phyloP scores from a whole-genome alignment of 108 stramenopile genomes.

The Nannochloropsis salina region DNA sequence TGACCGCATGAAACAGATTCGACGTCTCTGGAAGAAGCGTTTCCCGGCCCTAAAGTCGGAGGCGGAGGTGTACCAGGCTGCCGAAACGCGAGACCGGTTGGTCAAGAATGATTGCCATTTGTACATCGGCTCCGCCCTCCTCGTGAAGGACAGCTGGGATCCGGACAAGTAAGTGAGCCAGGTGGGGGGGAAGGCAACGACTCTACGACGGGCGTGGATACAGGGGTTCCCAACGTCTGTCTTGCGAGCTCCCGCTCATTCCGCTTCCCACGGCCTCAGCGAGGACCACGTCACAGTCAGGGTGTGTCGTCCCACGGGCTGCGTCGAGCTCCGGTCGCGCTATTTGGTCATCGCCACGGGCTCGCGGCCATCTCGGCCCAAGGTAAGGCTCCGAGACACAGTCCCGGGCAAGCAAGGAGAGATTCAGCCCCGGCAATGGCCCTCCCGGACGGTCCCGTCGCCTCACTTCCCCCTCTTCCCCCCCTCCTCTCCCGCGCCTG shows the following conservation, averaged over 20 bases:
- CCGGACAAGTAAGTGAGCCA: neutral
- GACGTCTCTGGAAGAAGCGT: slow-evolving; percentile 32
- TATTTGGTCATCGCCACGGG: slow-evolving; percentile 45
- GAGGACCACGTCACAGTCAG: slow-evolving; percentile 21
- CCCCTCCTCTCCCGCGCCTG: slow-evolving; percentile 21
- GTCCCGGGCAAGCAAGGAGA: neutral
- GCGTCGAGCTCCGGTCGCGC: slow-evolving; percentile 33
- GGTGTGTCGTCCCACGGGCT: slow-evolving; percentile 36
- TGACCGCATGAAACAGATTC: slow-evolving; percentile 38
- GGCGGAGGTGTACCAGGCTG: slow-evolving; percentile 46
- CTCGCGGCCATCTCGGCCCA: slow-evolving; percentile 21
- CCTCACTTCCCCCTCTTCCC: neutral
- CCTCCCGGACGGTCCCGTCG: neutral
- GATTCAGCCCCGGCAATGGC: too few relatives aligned
- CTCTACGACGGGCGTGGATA: neutral
- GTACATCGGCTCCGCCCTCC: slow-evolving; percentile 39
- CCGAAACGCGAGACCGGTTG: slow-evolving; percentile 39
- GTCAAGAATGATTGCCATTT: slow-evolving; percentile 33
- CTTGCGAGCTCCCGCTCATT: neutral
- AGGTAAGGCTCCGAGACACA: neutral
- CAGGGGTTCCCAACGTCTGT: neutral
- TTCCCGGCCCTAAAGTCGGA: slow-evolving; percentile 40
- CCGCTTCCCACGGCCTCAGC: neutral
- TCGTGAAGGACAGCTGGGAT: slow-evolving; percentile 5
- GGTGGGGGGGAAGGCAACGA: neutral